A percentile compares a stretch with the other conserved stretches of the same genome.
Evolutionary conservation across 495 filamentous ascomycete species (phyloP).

Genomic region (Pyrenula massariospora): DNA sequence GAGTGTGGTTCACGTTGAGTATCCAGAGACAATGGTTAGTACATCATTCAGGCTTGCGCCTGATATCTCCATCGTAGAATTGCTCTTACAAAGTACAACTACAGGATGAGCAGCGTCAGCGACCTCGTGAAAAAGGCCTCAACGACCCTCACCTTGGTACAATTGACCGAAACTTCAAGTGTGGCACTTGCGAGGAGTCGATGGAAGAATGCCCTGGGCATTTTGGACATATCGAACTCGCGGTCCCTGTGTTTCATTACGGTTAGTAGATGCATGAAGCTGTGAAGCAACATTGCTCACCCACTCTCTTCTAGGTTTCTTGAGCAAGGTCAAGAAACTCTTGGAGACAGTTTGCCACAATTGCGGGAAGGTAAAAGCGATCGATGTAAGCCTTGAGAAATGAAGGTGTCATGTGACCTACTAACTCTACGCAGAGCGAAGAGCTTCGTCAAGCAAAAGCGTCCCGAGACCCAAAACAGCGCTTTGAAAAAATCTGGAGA

Average conservation of each 20-base stretch:
- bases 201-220: conserved; percentile 95
- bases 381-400: conserved; percentile 78
- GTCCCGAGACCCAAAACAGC: conserved; percentile 79
- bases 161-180: conserved; percentile 87
- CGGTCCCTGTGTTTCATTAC: conserved; percentile 87
- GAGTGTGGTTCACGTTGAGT: conserved; percentile 86
- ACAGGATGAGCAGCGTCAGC: conserved; percentile 75
- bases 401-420: conserved; percentile 36
- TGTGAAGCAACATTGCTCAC: conserved; percentile 16
- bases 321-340: conserved; percentile 96
- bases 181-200: conserved; percentile 85
- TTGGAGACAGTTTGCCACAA: conserved; percentile 97
- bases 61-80: conserved; percentile 4
- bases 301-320: conserved; percentile 49
- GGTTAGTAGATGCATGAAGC: conserved; percentile 24
- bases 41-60: conserved; percentile 4
- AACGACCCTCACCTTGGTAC: conserved; percentile 92
- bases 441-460: conserved; percentile 70
- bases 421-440: conserved; percentile 67
- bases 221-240: conserved; percentile 95
- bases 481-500: conserved; percentile 81
- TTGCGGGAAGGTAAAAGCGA: conserved; percentile 87
- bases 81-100: conserved; percentile 13
- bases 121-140: conserved; percentile 75
- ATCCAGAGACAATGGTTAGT: conserved; percentile 88